Evolutionary conservation across 2,329 filamentous ascomycete species (phyloP).

Genomic region (Emericellopsis cladophorae): DNA sequence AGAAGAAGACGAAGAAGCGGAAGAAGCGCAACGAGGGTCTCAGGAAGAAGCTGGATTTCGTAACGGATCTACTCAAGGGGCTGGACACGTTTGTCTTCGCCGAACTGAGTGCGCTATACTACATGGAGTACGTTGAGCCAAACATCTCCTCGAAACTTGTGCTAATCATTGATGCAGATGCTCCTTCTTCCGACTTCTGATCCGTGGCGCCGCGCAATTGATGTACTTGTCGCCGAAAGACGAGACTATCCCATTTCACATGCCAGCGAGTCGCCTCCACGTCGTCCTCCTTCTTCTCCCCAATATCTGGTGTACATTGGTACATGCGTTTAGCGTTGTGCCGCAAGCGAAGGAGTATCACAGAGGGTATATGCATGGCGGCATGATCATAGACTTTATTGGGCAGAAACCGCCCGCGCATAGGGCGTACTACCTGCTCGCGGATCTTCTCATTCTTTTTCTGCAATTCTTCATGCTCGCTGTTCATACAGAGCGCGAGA

Average conservation of each 20-base stretch:
- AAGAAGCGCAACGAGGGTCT: conserved; percentile 28
- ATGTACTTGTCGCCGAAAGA: conserved; percentile 52
- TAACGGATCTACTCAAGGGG: conserved; percentile 45
- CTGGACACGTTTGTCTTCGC: conserved; percentile 52
- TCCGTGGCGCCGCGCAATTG: conserved; percentile 47
- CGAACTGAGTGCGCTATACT: conserved; percentile 54
- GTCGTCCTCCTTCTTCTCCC: conserved; percentile 45
- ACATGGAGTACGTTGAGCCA: conserved; percentile 48
- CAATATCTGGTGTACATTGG: conserved; percentile 46
- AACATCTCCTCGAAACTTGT: neutral
- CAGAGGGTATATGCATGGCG: conserved; percentile 54
- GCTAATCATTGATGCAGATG: conserved; percentile 29
- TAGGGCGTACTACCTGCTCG: conserved; percentile 37
- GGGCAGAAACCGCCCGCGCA: conserved; percentile 52
- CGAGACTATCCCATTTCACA: conserved; percentile 39
- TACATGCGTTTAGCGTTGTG: conserved; percentile 43
- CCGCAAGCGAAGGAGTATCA: conserved; percentile 46
- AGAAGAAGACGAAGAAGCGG: conserved; percentile 21
- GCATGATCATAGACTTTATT: conserved; percentile 54
- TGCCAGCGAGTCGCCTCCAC: conserved; percentile 43
- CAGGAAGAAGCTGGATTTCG: conserved; percentile 46
- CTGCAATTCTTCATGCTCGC: conserved; percentile 53
- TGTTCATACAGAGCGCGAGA: conserved; percentile 47
- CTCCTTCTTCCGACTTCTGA: conserved; percentile 48
- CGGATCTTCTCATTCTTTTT: conserved; percentile 42